Conservation (phyloP, 495 filamentous ascomycete genomes). For the Cairneyella variabilis region DNA sequence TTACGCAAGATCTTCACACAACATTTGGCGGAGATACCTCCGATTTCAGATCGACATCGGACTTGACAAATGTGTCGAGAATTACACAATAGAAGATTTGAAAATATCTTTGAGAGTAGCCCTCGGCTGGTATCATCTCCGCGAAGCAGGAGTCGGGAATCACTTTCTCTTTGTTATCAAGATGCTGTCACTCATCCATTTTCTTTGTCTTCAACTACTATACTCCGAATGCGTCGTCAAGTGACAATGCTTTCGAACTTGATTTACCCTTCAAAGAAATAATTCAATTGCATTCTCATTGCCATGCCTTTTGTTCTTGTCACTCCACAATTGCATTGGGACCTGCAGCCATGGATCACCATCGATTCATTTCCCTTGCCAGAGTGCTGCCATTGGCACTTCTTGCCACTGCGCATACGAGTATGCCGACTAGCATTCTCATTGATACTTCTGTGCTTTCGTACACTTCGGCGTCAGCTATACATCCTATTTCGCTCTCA, state of each 20-base stretch:
- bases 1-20: too few species aligned
- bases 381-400: too few species aligned
- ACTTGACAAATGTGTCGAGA: too few species aligned
- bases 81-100: too few species aligned
- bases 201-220: conserved; percentile 14
- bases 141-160: neutral
- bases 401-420: too few species aligned
- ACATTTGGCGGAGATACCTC: too few species aligned
- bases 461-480: too few species aligned
- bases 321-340: neutral
- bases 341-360: neutral
- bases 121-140: neutral
- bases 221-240: conserved; percentile 15
- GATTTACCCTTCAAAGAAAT: neutral
- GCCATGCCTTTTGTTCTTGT: neutral
- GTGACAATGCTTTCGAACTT: neutral
- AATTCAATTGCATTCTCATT: neutral
- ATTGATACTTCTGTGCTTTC: too few species aligned
- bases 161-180: neutral
- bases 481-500: too few species aligned
- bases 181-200: neutral
- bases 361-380: too few species aligned
- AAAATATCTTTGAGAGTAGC: neutral
- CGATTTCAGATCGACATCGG: too few species aligned
- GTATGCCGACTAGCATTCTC: too few species aligned